Evolutionary conservation across 352 stramenopile species (phyloP).

Genomic region (Sclerospora graminicola): DNA sequence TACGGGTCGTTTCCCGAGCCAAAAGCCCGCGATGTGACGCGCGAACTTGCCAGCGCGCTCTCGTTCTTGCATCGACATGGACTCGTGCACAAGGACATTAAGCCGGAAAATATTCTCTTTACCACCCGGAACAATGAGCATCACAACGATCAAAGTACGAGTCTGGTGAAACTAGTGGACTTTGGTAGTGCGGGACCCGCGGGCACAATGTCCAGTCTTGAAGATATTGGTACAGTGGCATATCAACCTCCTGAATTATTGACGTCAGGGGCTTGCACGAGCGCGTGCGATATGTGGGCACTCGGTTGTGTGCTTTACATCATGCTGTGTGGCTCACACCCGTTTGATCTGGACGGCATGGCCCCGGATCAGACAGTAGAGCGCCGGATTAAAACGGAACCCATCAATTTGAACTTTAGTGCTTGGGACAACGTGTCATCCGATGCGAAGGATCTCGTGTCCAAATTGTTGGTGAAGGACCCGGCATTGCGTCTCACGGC

Average conservation of each 20-base stretch:
- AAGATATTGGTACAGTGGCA: constrained; percentile 64
- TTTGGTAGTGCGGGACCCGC: constrained; percentile 69
- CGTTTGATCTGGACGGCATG: constrained; percentile 86
- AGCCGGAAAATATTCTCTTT: constrained; percentile 76
- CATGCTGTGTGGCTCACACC: constrained; percentile 86
- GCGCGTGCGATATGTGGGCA: constrained; percentile 69
- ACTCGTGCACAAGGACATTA: constrained; percentile 76
- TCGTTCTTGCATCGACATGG: constrained; percentile 59
- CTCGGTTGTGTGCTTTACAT: constrained; percentile 92
- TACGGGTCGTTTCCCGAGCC: constrained; percentile 51
- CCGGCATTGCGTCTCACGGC: constrained; percentile 77
- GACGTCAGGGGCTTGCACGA: constrained; percentile 37
- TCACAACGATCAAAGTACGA: constrained; percentile 12
- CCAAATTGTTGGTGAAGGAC: constrained; percentile 78
- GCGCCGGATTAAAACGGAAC: constrained; percentile 45
- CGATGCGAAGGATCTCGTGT: constrained; percentile 87
- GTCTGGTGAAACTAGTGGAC: constrained; percentile 59
- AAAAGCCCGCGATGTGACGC: constrained; percentile 31
- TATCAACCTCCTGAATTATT: constrained; percentile 66
- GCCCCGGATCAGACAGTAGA: constrained; percentile 82
- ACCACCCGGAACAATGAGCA: constrained; percentile 22
- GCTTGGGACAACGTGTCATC: constrained; percentile 65
- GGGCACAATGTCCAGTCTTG: constrained; percentile 15
- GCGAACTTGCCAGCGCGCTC: constrained; percentile 53
- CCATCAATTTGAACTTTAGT: constrained; percentile 41